A percentile compares a stretch with the other conserved stretches of the same genome.
Conservation (phyloP, 2,329 filamentous ascomycete genomes). For the Diaporthe sp. region DNA sequence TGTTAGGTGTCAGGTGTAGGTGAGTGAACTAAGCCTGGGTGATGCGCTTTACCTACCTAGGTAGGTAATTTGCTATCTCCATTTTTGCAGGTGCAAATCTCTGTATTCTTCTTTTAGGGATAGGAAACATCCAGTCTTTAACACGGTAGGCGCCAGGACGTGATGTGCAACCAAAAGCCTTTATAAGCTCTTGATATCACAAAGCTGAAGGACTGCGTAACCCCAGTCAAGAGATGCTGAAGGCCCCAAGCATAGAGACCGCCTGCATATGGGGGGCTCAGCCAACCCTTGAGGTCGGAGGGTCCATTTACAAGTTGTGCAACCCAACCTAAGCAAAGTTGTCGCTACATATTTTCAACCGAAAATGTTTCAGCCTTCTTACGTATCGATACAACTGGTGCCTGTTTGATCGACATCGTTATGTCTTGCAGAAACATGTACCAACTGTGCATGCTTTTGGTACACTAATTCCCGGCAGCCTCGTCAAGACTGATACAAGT, state of each 20-base stretch:
- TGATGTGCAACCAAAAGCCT: not conserved
- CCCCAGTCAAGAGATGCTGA: not conserved
- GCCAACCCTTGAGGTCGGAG: not conserved
- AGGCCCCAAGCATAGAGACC: no score
- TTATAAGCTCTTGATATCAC: not conserved
- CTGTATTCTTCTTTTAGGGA: not conserved
- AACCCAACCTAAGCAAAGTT: not conserved
- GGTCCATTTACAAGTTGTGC: not conserved
- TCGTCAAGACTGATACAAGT: not conserved
- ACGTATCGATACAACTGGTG: not conserved
- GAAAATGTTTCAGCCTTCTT: not conserved
- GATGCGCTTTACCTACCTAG: no score
- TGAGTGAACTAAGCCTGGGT: not conserved
- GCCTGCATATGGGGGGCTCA: not conserved
- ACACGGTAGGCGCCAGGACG: not conserved
- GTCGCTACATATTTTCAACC: not conserved
- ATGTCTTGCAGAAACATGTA: not conserved
- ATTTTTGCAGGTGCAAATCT: no score
- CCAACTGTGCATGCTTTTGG: not conserved
- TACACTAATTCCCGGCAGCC: not conserved
- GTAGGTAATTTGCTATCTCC: no score
- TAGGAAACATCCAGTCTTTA: not conserved
- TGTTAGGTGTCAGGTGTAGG: no score
- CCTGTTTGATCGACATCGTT: not conserved
- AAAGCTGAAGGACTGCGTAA: not conserved